Percentiles rank a stretch among this genome's conserved stretches.
These are phyloP conservation scores for Rhizomucor miehei DNA, from an alignment of 371 early-diverging fungal species.

Conservation along the genomic window DNA sequence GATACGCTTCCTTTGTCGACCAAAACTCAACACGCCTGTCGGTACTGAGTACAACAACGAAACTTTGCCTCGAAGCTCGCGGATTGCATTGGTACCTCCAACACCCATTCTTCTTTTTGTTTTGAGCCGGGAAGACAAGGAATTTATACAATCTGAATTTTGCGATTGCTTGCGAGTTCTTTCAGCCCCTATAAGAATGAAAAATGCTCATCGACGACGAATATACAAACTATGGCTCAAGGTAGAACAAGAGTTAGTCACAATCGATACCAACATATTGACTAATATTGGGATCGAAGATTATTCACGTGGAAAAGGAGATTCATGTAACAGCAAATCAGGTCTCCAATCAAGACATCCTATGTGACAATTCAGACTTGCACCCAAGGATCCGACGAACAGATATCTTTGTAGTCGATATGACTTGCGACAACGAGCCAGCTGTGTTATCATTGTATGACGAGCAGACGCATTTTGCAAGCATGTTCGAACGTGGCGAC, in stretches of 20 bases:
- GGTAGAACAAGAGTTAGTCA: background rate
- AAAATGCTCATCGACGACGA: background rate
- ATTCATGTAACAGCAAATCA: conserved; percentile 14
- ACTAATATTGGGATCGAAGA: background rate
- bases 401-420: conserved; percentile 33
- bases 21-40: conserved; percentile 21
- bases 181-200: conserved; percentile 2
- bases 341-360: conserved; percentile 2
- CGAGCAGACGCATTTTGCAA: conserved; percentile 21
- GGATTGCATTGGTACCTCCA: conserved; percentile 29
- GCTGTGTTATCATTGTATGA: conserved; percentile 34
- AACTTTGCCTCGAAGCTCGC: conserved; percentile 6
- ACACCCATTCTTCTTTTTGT: conserved; percentile 30
- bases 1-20: conserved; percentile 24
- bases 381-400: conserved; percentile 16
- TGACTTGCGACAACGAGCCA: conserved; percentile 23
- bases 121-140: conserved; percentile 19
- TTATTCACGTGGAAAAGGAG: conserved; percentile 29
- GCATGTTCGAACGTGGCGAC: conserved; percentile 30
- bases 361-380: conserved; percentile 2
- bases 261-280: background rate
- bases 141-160: conserved; percentile 28
- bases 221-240: conserved; percentile 32
- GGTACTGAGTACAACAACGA: conserved; percentile 9
- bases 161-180: conserved; percentile 10